Base-by-base conservation (phyloP, 2,329 filamentous ascomycete species). In the Aspergillus pseudoglaucus region DNA sequence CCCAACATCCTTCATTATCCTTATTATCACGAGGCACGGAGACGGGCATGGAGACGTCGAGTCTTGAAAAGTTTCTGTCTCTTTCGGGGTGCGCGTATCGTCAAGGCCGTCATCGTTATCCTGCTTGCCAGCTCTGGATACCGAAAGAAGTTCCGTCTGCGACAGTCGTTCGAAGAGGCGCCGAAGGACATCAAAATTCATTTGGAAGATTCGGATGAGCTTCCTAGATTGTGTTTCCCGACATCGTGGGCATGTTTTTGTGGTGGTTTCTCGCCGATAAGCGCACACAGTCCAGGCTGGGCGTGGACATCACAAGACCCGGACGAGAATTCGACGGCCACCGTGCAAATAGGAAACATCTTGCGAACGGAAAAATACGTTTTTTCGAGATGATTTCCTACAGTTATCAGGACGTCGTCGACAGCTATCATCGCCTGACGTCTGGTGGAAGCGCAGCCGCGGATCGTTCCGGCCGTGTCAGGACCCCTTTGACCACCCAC, bases 401-500 rank as follows among this genome's bases (percentile, higher is more conserved):
- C 25, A 30, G 10, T 30, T 30, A 30, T 30, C 2, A 30, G 1
- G 33, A 37, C 9, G n/a, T 18, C 33, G 37, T 9, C 18, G 9
- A 39, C 12, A 39, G 37, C 37, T 30, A 39, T 18, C 37, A 18
- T 39, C 37, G 10, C 15, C 10, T 15, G 37, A 39, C 17, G 37
- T 39, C 18, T 15, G 51, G 53, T 53, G 51, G 54, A 54, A 56
- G 53, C 54, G 57, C 55, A 51, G 51, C 53, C 48, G 55, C 58
- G 54, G 54, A 54, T 50, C 53, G 51, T 39, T 27, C 49, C 53
- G 53, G 51, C 58, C 58, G 57, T 53, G 51, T 54, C 54, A 45
- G 53, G 50, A 18, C 18, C 15, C 39, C 6, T 18, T 30, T 30
- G 10, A 12, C 25, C 25, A 30, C 25, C 4, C 25, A 27, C 38